These are phyloP conservation scores for Coemansia sp. DNA, from an alignment of 192 early-diverging fungal species.

Conservation along the genomic window DNA sequence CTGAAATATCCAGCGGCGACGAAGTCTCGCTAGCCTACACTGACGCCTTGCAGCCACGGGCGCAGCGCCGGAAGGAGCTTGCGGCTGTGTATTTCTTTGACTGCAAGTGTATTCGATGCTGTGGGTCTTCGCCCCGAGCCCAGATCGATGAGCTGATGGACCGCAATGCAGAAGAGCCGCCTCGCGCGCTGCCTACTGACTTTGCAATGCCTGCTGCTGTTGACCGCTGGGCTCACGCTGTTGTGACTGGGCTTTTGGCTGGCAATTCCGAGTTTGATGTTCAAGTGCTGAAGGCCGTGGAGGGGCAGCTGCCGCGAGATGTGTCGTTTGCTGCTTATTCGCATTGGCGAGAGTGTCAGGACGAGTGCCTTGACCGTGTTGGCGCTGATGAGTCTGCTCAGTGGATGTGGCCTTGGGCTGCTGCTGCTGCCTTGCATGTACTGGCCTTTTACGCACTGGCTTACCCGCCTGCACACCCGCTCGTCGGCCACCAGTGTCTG, in stretches of 20 bases:
- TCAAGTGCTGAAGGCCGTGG: slow-evolving; percentile 1
- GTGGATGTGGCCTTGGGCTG: slow-evolving; percentile 18
- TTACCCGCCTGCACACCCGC: slow-evolving; percentile 23
- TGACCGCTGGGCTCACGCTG: slow-evolving; percentile 24
- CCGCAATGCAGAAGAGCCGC: slow-evolving; percentile 8
- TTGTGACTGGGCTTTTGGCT: neutral
- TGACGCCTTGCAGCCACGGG: slow-evolving; percentile 33
- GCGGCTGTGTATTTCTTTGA: slow-evolving; percentile 43
- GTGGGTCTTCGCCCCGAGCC: neutral
- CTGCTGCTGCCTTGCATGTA: slow-evolving; percentile 32
- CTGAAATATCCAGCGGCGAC: slow-evolving; percentile 25
- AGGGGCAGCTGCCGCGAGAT: slow-evolving; percentile 1
- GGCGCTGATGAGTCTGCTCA: neutral
- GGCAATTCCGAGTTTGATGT: neutral
- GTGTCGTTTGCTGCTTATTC: slow-evolving; percentile 45
- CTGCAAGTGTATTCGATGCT: slow-evolving; percentile 39
- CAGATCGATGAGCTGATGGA: slow-evolving; percentile 34
- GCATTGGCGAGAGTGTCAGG: slow-evolving; percentile 53
- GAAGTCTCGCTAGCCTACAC: slow-evolving; percentile 41
- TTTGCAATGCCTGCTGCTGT: slow-evolving; percentile 14
- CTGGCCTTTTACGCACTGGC: slow-evolving; percentile 38
- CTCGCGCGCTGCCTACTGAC: slow-evolving; percentile 29
- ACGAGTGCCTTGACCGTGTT: slow-evolving; percentile 38
- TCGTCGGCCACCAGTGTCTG: slow-evolving; percentile 43
- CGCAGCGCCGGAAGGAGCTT: slow-evolving; percentile 19